Evolutionary conservation across 345 rosid genomes (phyloP), one percentile per base, ranked within the genome.

Genomic region (Aquilaria yunnanensis): DNA sequence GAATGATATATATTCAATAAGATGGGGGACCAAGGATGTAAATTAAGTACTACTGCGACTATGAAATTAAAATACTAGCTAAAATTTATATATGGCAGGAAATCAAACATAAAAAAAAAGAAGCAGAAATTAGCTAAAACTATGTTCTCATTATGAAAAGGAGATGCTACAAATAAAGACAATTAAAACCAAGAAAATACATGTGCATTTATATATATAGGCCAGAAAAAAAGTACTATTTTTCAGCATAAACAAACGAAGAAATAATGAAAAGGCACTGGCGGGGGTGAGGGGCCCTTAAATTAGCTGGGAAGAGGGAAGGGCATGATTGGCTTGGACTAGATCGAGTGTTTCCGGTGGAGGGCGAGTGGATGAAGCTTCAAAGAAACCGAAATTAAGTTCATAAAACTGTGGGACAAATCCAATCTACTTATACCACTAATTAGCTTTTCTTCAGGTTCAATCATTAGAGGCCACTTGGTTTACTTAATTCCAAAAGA

Each of bases 371-470:
- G 6, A 53, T 49, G 80, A 71, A 71, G 70, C 57, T 70, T 71
- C 80, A 12, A 8, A 0, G 60, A 54, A 57, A 16, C 65, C 43
- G 59, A 72, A 67, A 75, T 79, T 67, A 73, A 65, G 52, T 45
- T 57, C 53, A 71, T 55, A 61, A 43, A 6, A 30, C 47, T 2
- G 8, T 56, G 51, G 8, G 12, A 12, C 34, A n/a, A 8, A 50
- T 33, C 12, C 11, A 49, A 50, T 23, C 23, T 23, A 23, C 23
- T 23, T 23, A 23, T 4, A 9, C 47, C n/a, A 50, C 6, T 0
- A 46, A 14, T 52, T 52, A 41, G 29, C 56, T 50, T 54, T 50
- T 32, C 32, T 33, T 11, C 16, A 6, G 13, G 2, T 13, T 51
- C 6, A 48, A 48, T 12, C 8, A 12, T n/a, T 52, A 52, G 1